phyloP scores from a whole-genome alignment of 306 rosid genomes.

The Citrullus colocynthis region DNA sequence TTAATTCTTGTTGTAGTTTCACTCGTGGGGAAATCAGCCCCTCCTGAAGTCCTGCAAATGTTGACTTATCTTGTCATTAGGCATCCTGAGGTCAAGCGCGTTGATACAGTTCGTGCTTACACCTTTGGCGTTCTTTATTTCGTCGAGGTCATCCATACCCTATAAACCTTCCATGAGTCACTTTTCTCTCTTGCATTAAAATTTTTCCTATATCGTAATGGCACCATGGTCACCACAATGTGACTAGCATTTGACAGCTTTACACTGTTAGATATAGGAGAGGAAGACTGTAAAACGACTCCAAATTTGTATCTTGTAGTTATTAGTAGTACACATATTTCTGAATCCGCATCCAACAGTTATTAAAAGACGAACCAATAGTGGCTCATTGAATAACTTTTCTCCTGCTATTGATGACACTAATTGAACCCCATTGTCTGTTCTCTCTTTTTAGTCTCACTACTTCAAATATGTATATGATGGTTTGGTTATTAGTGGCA shows the following conservation, averaged over 20 bases:
- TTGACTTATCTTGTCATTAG: constrained; percentile 63
- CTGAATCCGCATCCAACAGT: background rate
- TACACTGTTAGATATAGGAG: background rate
- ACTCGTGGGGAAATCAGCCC: constrained; percentile 84
- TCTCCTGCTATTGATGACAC: background rate
- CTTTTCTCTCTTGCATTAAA: background rate
- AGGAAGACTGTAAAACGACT: no score
- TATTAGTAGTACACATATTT: background rate
- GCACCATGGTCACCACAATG: background rate
- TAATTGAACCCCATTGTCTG: background rate
- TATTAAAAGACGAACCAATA: background rate
- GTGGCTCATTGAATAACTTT: background rate
- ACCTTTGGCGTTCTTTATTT: constrained; percentile 93
- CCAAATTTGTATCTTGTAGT: background rate
- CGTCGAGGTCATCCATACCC: constrained; percentile 57
- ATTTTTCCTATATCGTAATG: background rate
- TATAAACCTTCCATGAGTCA: background rate
- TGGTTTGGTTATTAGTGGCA: background rate
- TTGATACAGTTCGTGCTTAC: constrained; percentile 95
- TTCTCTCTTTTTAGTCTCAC: background rate
- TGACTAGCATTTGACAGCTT: background rate
- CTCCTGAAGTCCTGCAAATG: constrained; percentile 83
- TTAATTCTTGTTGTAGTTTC: constrained; percentile 38
- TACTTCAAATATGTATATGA: background rate
- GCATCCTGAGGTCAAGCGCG: constrained; percentile 62